A percentile compares a stretch with the other conserved stretches of the same genome.
These are phyloP conservation scores for Apiospora sp. DNA, from an alignment of 2,329 filamentous ascomycete genomes.

Conservation along the genomic window DNA sequence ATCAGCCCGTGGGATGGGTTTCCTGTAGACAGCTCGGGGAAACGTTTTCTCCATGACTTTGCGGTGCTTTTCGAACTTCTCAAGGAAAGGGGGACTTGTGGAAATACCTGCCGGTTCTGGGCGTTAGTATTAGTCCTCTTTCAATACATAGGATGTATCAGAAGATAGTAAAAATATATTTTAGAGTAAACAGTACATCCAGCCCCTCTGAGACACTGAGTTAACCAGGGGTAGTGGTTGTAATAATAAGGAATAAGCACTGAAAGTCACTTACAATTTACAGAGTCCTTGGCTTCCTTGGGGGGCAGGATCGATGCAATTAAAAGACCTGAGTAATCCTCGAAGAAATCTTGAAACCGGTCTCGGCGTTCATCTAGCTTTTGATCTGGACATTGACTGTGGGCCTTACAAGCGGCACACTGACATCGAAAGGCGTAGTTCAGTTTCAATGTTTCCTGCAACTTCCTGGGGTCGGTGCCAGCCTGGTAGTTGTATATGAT, in stretches of 20 bases:
- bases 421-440: not conserved
- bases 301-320: no score
- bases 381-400: not conserved
- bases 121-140: no score
- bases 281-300: no score
- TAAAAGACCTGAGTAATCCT: not conserved
- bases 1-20: not conserved
- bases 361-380: not conserved
- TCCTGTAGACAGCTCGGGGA: not conserved
- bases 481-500: constrained; percentile 40
- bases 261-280: no score
- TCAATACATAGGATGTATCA: no score
- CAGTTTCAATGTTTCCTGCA: not conserved
- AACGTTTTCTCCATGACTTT: not conserved
- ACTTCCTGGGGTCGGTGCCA: not conserved
- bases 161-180: no score
- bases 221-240: no score
- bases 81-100: not conserved
- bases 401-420: not conserved
- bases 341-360: not conserved
- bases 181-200: no score
- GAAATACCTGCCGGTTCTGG: no score
- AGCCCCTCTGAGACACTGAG: no score
- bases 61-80: not conserved
- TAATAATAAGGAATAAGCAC: no score